These are phyloP conservation scores for Chlamydomonas reinhardtii DNA, from an alignment of 163 green algal species.

Conservation along the genomic window DNA sequence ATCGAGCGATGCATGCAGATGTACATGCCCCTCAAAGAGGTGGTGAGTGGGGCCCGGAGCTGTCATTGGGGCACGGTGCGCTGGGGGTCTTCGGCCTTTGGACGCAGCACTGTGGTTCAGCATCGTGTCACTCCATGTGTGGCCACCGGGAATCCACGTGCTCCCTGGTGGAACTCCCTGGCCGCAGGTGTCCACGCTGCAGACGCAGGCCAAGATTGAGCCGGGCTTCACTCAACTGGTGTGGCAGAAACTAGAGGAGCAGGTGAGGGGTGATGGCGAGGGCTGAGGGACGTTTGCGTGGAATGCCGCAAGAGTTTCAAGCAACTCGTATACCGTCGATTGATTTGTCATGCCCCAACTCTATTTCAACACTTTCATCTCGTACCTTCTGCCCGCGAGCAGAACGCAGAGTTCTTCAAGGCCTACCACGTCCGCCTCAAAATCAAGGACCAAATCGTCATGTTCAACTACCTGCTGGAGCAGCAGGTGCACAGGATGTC, in stretches of 20 bases:
- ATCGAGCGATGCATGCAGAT: conserved; percentile 95
- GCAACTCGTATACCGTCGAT: too few relatives aligned
- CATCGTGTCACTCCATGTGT: too few relatives aligned
- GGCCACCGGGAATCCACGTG: too few relatives aligned
- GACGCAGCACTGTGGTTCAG: too few relatives aligned
- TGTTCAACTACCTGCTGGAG: conserved; percentile 97
- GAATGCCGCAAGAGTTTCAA: too few relatives aligned
- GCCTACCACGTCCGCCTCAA: conserved; percentile 93
- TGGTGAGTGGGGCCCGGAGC: neutral
- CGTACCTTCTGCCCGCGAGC: neutral
- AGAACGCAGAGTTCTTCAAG: conserved; percentile 95
- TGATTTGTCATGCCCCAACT: too few relatives aligned
- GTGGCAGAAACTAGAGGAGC: conserved; percentile 95
- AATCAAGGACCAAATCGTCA: conserved; percentile 95
- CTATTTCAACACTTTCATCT: too few relatives aligned
- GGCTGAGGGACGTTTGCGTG: too few relatives aligned
- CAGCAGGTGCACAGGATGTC: conserved; percentile 75
- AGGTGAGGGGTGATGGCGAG: conserved; percentile 16
- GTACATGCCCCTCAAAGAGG: conserved; percentile 88
- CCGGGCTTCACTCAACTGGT: conserved; percentile 91
- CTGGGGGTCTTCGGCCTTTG: too few relatives aligned
- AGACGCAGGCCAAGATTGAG: conserved; percentile 76
- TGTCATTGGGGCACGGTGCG: too few relatives aligned
- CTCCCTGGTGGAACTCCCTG: too few relatives aligned
- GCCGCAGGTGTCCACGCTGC: conserved; percentile 22